A percentile compares a stretch with the other conserved stretches of the same genome.
Evolutionary conservation across 495 filamentous ascomycete genomes (phyloP).

Genomic region (Chaetomium tenue): DNA sequence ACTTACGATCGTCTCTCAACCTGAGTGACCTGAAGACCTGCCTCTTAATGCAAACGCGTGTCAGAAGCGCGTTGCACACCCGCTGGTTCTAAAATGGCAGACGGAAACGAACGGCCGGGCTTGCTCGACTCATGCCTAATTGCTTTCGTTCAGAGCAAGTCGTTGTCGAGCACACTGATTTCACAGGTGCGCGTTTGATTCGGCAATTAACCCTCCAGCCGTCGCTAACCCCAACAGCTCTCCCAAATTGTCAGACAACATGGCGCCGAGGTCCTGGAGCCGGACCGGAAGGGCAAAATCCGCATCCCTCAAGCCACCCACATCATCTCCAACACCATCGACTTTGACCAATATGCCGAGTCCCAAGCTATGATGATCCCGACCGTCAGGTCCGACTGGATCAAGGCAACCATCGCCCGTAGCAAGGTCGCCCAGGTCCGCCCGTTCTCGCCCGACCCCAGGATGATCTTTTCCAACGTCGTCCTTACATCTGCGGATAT

Average conservation of each 20-base stretch:
- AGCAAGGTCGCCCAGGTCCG: constrained; percentile 71
- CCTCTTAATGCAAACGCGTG: constrained; percentile 17
- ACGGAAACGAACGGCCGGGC: constrained; percentile 24
- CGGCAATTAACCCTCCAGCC: constrained; percentile 24
- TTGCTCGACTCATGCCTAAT: constrained; percentile 45
- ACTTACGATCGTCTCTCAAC: not conserved
- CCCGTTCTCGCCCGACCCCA: constrained; percentile 84
- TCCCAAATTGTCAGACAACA: constrained; percentile 49
- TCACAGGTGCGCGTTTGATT: constrained; percentile 42
- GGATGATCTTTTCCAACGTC: constrained; percentile 83
- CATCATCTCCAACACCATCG: constrained; percentile 77
- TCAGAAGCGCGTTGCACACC: constrained; percentile 23
- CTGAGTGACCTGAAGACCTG: not conserved
- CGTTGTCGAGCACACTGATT: constrained; percentile 42
- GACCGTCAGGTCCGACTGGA: constrained; percentile 84
- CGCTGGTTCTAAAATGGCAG: constrained; percentile 42
- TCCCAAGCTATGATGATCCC: constrained; percentile 71
- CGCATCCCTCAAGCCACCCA: constrained; percentile 67
- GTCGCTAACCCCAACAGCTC: constrained; percentile 43
- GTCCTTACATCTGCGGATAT: constrained; percentile 74
- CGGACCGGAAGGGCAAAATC: constrained; percentile 46
- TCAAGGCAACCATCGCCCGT: constrained; percentile 64
- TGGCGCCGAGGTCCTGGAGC: constrained; percentile 54
- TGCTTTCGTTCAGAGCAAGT: constrained; percentile 46
- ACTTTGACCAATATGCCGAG: constrained; percentile 79